Conservation (phyloP, 768 basidiomycete species). For the Russula vinacea region DNA sequence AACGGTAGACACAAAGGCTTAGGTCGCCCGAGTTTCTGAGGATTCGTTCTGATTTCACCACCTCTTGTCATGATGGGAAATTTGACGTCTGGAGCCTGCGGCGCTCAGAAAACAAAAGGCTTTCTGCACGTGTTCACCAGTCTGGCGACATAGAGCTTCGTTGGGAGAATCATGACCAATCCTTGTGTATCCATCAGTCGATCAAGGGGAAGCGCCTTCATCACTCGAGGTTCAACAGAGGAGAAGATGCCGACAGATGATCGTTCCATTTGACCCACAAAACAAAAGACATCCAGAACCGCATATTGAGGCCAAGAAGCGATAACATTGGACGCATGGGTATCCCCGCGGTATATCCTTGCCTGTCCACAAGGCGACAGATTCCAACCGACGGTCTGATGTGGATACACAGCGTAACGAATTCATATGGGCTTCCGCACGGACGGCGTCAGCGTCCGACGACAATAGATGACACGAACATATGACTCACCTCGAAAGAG, state of each 20-base stretch:
- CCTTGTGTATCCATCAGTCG: conserved; percentile 18
- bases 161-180: conserved; percentile 24
- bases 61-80: conserved; percentile 24
- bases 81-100: conserved; percentile 29
- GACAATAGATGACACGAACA: conserved; percentile 5
- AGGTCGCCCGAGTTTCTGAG: conserved; percentile 21
- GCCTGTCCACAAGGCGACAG: conserved; percentile 11
- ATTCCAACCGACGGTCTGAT: conserved; percentile 22
- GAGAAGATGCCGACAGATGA: conserved; percentile 27
- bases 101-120: conserved; percentile 24
- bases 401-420: conserved; percentile 11
- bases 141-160: conserved; percentile 12
- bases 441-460: conserved; percentile 17
- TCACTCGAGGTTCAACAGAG: conserved; percentile 17
- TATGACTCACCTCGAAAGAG: conserved; percentile 13
- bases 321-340: conserved; percentile 12
- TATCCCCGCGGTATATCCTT: conserved; percentile 28
- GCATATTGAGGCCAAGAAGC: conserved; percentile 21
- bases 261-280: conserved; percentile 23
- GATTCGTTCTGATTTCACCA: conserved; percentile 23
- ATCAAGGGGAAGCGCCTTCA: conserved; percentile 24
- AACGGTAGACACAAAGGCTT: conserved; percentile 28
- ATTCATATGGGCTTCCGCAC: conserved; percentile 15
- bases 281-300: conserved; percentile 25
- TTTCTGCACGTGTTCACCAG: conserved; percentile 20